Percentiles rank a stretch among this genome's conserved stretches.
These are phyloP conservation scores for Venustampulla echinocandica DNA, from an alignment of 495 filamentous ascomycete species.

Conservation along the genomic window DNA sequence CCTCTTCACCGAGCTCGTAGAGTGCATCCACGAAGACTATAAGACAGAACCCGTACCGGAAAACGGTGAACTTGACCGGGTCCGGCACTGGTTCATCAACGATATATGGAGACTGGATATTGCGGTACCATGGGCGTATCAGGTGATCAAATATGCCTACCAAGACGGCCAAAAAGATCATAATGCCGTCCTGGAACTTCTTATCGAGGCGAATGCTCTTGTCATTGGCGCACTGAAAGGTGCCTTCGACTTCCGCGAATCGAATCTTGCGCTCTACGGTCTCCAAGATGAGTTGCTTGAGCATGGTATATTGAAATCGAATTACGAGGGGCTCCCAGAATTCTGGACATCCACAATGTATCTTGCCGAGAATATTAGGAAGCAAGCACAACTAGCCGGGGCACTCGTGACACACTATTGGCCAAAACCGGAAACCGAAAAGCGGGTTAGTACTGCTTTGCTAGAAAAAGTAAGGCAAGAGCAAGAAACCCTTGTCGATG, in stretches of 20 bases:
- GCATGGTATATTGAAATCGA: constrained; percentile 55
- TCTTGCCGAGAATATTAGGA: constrained; percentile 44
- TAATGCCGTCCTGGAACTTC: constrained; percentile 37
- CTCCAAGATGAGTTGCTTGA: constrained; percentile 53
- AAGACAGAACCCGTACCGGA: constrained; percentile 51
- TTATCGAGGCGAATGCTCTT: constrained; percentile 76
- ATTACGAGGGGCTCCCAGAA: constrained; percentile 58
- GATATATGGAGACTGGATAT: constrained; percentile 66
- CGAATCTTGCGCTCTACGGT: constrained; percentile 60
- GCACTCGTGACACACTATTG: constrained; percentile 27
- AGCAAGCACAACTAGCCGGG: constrained; percentile 43
- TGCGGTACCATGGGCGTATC: constrained; percentile 65
- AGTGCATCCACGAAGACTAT: constrained; percentile 58
- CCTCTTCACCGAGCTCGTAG: constrained; percentile 60
- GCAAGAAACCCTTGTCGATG: constrained; percentile 42
- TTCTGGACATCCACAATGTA: constrained; percentile 72
- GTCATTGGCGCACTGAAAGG: constrained; percentile 60
- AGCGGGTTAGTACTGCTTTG: constrained; percentile 23
- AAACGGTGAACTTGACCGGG: constrained; percentile 56
- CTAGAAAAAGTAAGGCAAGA: constrained; percentile 42
- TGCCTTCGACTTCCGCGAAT: constrained; percentile 63
- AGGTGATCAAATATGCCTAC: constrained; percentile 59
- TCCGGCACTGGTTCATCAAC: constrained; percentile 75
- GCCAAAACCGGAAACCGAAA: constrained; percentile 1
- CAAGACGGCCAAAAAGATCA: constrained; percentile 41